phyloP scores from a whole-genome alignment of 2,329 filamentous ascomycete species.

The Zarea fungicola region DNA sequence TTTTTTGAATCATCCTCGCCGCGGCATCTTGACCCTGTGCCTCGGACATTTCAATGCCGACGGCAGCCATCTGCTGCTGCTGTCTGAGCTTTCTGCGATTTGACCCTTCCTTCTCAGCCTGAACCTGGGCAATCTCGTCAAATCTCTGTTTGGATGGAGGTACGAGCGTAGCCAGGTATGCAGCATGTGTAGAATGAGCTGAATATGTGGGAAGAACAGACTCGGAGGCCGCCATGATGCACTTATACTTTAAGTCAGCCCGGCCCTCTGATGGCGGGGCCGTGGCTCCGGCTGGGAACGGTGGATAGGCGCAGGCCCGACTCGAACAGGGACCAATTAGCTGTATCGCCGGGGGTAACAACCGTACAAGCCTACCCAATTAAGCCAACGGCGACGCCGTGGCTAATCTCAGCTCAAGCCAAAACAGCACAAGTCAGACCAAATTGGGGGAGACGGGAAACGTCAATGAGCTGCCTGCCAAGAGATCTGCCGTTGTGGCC shows the following conservation, averaged over 20 bases:
- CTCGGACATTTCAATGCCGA: conserved; percentile 14
- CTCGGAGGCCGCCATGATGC: conserved; percentile 5
- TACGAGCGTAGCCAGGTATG: conserved; percentile 47
- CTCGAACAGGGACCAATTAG: no score
- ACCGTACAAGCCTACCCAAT: no score
- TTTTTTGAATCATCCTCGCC: conserved; percentile 59
- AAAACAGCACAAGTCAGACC: background rate
- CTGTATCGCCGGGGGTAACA: no score
- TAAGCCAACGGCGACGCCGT: conserved; percentile 2
- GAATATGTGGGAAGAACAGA: conserved; percentile 16
- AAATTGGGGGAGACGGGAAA: background rate
- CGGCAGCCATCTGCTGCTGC: conserved; percentile 29
- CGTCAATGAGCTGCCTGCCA: background rate
- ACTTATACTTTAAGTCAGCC: no score
- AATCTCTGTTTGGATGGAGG: conserved; percentile 43
- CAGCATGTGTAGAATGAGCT: conserved; percentile 19
- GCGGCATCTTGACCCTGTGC: conserved; percentile 35
- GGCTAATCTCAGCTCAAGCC: conserved; percentile 1
- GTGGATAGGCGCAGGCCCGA: background rate
- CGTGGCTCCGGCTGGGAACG: background rate
- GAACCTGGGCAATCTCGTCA: conserved; percentile 42
- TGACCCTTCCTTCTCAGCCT: conserved; percentile 42
- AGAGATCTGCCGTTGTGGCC: background rate
- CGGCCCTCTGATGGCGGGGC: conserved; percentile 5
- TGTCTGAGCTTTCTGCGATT: conserved; percentile 37